Evolutionary conservation across 129 eudicot genomes (phyloP), one percentile per base, ranked within the genome.

Genomic region (Centrapalus pauciflorus): DNA sequence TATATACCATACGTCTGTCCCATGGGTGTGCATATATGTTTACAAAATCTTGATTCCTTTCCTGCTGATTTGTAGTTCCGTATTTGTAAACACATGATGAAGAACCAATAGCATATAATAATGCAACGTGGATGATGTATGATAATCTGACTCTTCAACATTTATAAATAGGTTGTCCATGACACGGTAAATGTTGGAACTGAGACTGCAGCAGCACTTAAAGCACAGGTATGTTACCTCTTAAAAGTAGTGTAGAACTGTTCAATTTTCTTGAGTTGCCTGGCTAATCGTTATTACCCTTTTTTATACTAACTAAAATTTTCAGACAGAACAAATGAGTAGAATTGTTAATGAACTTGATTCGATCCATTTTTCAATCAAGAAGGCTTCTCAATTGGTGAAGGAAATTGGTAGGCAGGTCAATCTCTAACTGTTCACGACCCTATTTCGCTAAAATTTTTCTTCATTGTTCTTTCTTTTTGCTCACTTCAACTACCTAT

Each of bases 391-490:
- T 50, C 80, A 93, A 73, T 78, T 93, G 67, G 98, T 93, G 70
- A 93, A 85, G 95, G 98, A 93, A 82, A 76, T 88, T 58, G 98
- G 98, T 84, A 90, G 98, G 85, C 98, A 93, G 98, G 98, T 93
- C 81, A 82, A 72, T 84, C 67, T 82, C 85, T 69, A 71, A 80
- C 76, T 71, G 25, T 59, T 50, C 64, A 45, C 72, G 72, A 25
- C 43, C 66, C 63, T 64, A 40, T 76, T 56, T 68, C 67, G 10
- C 14, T 74, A 20, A 28, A 23, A 13, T 55, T 20, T 25, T n/a
- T 62, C 4, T 37, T 37, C 50, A 0, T 66, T 52, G 14, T 45
- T 68, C 27, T 72, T 46, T 61, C 45, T 30, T 60, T 70, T 76
- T 72, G 62, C 84, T 79, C 66, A 83, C 70, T 69, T 73, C 29